These are phyloP conservation scores for Monosporascus sp. DNA, from an alignment of 2,329 filamentous ascomycete genomes.

Conservation along the genomic window DNA sequence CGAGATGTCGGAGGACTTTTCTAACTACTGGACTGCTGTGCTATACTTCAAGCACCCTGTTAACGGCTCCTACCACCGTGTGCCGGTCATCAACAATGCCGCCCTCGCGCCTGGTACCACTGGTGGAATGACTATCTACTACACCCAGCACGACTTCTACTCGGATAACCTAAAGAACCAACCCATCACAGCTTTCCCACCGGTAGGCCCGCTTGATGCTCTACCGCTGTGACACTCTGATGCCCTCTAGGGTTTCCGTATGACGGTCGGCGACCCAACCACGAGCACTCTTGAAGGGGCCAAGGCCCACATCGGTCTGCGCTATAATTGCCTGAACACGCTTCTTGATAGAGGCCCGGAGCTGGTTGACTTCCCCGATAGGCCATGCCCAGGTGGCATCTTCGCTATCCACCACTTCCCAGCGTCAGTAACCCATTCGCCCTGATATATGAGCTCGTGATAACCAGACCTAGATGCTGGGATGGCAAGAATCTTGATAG, in stretches of 20 bases:
- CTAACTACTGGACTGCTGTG: conserved; percentile 28
- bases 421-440: conserved; percentile 18
- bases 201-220: conserved; percentile 17
- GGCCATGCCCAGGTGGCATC: conserved; percentile 35
- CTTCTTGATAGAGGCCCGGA: conserved; percentile 32
- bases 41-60: conserved; percentile 26
- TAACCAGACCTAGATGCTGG: conserved; percentile 12
- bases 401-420: conserved; percentile 37
- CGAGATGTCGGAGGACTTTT: conserved; percentile 20
- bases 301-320: conserved; percentile 30
- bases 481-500: conserved; percentile 17
- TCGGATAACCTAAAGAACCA: conserved; percentile 20
- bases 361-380: conserved; percentile 32
- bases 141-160: conserved; percentile 22
- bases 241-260: conserved; percentile 33
- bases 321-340: conserved; percentile 35
- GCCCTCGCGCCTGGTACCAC: conserved; percentile 20
- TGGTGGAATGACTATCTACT: conserved; percentile 27
- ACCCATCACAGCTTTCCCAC: conserved; percentile 38
- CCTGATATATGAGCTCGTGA: background rate
- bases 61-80: conserved; percentile 26
- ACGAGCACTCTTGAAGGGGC: conserved; percentile 20
- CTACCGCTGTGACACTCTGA: conserved; percentile 5
- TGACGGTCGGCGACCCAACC: conserved; percentile 34
- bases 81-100: conserved; percentile 22